phyloP scores from a whole-genome alignment of 1,139 yeast species.

The Zhuliangozyma parablackwelliae region DNA sequence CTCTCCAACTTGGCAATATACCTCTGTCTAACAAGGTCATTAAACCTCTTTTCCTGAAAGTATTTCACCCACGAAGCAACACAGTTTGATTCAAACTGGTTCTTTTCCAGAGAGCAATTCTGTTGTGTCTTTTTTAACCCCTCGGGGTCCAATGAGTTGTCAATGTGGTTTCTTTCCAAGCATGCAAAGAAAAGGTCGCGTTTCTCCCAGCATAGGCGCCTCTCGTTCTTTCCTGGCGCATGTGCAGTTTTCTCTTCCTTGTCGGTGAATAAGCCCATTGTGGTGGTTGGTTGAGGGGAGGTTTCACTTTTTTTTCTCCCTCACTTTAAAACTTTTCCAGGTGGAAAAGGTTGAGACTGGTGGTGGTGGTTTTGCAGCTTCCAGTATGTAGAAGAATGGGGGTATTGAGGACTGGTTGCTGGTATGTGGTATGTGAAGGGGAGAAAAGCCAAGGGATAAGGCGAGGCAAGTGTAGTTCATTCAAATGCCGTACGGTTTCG shows the following conservation, averaged over 20 bases:
- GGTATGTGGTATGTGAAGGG: too few relatives aligned
- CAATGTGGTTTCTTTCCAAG: constrained; percentile 35
- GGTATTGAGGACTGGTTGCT: too few relatives aligned
- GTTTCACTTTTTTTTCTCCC: too few relatives aligned
- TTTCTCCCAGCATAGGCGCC: constrained; percentile 43
- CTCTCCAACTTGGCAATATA: constrained; percentile 41
- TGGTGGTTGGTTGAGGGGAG: constrained; percentile 1
- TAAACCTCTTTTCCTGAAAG: constrained; percentile 45
- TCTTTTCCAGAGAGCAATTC: constrained; percentile 33
- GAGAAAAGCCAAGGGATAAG: too few relatives aligned
- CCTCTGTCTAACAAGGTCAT: constrained; percentile 38
- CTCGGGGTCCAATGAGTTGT: constrained; percentile 41
- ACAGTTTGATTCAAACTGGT: constrained; percentile 36
- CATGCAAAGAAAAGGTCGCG: constrained; percentile 42
- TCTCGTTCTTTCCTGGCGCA: constrained; percentile 34
- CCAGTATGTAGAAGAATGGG: too few relatives aligned
- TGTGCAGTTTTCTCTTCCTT: constrained; percentile 19
- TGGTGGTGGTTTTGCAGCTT: too few relatives aligned
- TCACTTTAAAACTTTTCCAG: too few relatives aligned
- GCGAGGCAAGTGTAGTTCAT: too few relatives aligned
- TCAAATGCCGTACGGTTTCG: too few relatives aligned
- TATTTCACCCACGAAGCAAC: constrained; percentile 45
- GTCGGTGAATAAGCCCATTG: constrained; percentile 36
- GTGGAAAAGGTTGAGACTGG: too few relatives aligned
- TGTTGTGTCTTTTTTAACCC: constrained; percentile 26